Conservation (phyloP, 2,329 filamentous ascomycete genomes). For the Anthostomella pinea region DNA sequence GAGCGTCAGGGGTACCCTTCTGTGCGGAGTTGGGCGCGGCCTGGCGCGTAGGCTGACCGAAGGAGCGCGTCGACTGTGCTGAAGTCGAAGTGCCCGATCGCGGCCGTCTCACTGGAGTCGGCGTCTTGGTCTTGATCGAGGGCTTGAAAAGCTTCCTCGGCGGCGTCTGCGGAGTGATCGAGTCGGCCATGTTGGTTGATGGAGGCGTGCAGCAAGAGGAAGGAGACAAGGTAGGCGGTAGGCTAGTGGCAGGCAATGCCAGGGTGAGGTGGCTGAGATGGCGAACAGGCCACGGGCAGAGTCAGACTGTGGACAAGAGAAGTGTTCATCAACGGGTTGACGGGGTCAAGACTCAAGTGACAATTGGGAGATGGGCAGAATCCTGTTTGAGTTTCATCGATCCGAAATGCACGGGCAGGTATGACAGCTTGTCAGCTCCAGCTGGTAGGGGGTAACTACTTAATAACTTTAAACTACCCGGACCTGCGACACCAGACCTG, state of each 20-base stretch:
- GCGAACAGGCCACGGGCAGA: constrained; percentile 18
- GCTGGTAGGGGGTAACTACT: no score
- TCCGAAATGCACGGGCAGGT: no score
- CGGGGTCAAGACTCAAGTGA: background rate
- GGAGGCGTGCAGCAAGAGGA: constrained; percentile 20
- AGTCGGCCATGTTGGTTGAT: constrained; percentile 27
- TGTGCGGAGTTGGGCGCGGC: no score
- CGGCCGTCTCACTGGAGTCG: constrained; percentile 24
- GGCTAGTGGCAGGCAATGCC: no score
- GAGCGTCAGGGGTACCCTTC: background rate
- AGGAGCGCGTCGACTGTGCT: constrained; percentile 3
- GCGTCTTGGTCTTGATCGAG: constrained; percentile 30
- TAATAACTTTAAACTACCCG: no score
- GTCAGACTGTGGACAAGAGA: constrained; percentile 2
- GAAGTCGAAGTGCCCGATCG: constrained; percentile 14
- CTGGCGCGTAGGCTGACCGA: constrained; percentile 4
- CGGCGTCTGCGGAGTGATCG: constrained; percentile 27
- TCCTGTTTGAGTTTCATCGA: no score
- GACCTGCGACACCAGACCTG: no score
- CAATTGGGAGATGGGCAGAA: no score
- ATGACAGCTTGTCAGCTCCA: no score
- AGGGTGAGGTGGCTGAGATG: constrained; percentile 23
- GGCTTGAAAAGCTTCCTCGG: constrained; percentile 33
- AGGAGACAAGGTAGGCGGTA: constrained; percentile 22
- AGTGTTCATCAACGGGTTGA: background rate